Evolutionary conservation across 2,329 filamentous ascomycete genomes (phyloP).

Genomic region (Alternaria angustiovoidea): DNA sequence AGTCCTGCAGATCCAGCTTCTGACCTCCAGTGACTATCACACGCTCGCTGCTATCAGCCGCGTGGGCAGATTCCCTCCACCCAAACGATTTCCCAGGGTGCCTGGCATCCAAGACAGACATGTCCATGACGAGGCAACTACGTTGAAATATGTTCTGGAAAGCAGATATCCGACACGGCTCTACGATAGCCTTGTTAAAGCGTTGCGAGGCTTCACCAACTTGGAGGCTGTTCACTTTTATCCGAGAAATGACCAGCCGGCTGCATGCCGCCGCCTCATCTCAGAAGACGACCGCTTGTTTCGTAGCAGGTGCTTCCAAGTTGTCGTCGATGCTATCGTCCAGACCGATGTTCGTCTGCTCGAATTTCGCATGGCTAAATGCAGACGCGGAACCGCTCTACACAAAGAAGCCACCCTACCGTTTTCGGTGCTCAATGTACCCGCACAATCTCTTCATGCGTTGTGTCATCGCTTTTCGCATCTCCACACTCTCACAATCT

Average conservation of each 20-base stretch:
- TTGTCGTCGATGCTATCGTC: conserved; percentile 32
- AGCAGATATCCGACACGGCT: conserved; percentile 24
- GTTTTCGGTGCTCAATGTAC: conserved; percentile 25
- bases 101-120: conserved; percentile 25
- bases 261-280: conserved; percentile 15
- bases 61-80: conserved; percentile 37
- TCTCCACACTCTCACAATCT: conserved; percentile 29
- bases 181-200: conserved; percentile 29
- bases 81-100: conserved; percentile 37
- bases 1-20: conserved; percentile 33
- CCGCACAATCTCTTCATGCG: conserved; percentile 16
- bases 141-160: conserved; percentile 31
- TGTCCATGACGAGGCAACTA: conserved; percentile 29
- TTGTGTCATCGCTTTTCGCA: conserved; percentile 21
- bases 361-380: conserved; percentile 33
- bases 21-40: conserved; percentile 35
- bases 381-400: conserved; percentile 8
- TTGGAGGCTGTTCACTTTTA: conserved; percentile 31
- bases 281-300: conserved; percentile 26
- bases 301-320: conserved; percentile 31
- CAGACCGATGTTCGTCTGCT: conserved; percentile 29
- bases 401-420: conserved; percentile 25
- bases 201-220: conserved; percentile 25
- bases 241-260: conserved; percentile 18
- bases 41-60: conserved; percentile 29